Conservation (phyloP, 2,329 filamentous ascomycete genomes). For the Aspergillus aculeatinus region DNA sequence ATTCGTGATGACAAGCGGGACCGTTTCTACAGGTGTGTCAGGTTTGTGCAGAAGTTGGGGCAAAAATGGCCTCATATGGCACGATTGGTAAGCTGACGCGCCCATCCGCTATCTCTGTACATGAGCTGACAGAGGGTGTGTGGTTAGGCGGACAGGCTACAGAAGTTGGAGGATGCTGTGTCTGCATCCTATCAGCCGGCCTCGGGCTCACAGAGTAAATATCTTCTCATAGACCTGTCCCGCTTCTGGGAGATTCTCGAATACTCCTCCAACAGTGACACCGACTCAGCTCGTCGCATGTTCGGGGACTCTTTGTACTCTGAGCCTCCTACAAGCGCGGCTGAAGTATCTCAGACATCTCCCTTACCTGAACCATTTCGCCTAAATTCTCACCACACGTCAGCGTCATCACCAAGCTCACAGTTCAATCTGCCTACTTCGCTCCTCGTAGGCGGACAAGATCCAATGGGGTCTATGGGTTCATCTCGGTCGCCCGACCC, state of each 20-base stretch:
- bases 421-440: constrained; percentile 22
- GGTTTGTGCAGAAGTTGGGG: constrained; percentile 45
- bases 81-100: constrained; percentile 35
- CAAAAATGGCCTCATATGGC: constrained; percentile 48
- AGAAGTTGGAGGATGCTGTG: constrained; percentile 46
- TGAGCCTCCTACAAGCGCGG: constrained; percentile 24
- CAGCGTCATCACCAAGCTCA: constrained; percentile 15
- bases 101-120: background rate
- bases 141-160: constrained; percentile 43
- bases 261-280: constrained; percentile 45
- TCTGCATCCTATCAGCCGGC: constrained; percentile 44
- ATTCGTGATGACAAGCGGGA: constrained; percentile 45
- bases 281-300: constrained; percentile 36
- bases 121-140: background rate
- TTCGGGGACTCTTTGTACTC: constrained; percentile 44
- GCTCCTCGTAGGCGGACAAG: constrained; percentile 17
- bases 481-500: constrained; percentile 27
- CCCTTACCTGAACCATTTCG: constrained; percentile 46
- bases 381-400: constrained; percentile 27
- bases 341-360: constrained; percentile 46
- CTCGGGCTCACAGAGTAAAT: constrained; percentile 34
- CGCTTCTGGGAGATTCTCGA: constrained; percentile 53
- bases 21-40: constrained; percentile 47
- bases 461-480: constrained; percentile 18
- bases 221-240: constrained; percentile 47